phyloP scores from a whole-genome alignment of 805 yeast species.

The Candida koratica region DNA sequence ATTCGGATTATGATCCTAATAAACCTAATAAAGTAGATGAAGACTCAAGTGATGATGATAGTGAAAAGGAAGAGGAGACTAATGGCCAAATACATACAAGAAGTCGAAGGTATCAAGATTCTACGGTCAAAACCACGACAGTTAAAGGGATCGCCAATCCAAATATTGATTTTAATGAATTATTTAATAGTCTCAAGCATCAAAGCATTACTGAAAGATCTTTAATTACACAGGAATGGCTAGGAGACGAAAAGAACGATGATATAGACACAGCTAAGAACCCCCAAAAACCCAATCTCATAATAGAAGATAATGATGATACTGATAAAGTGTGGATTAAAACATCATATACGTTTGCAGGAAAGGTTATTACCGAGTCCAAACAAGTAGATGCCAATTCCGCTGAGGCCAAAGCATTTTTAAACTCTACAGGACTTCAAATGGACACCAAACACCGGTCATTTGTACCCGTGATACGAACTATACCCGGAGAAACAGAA shows the following conservation, averaged over 20 bases:
- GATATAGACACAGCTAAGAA: conserved; percentile 5
- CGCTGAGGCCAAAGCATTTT: conserved; percentile 83
- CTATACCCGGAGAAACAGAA: conserved; percentile 27
- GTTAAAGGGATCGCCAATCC: conserved; percentile 11
- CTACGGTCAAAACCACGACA: background rate
- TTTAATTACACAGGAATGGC: conserved; percentile 3
- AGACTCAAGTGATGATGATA: conserved; percentile 31
- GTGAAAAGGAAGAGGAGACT: conserved; percentile 21
- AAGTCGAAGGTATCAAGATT: conserved; percentile 50
- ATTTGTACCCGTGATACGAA: conserved; percentile 33
- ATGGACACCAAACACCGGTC: conserved; percentile 19
- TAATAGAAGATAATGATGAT: conserved; percentile 9
- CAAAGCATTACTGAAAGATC: conserved; percentile 15
- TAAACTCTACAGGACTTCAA: conserved; percentile 46
- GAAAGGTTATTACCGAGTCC: conserved; percentile 71
- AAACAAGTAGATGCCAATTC: conserved; percentile 73
- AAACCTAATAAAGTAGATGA: conserved; percentile 18
- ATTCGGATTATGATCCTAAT: conserved; percentile 31
- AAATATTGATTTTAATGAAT: conserved; percentile 28
- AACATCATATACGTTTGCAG: conserved; percentile 85
- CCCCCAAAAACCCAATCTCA: conserved; percentile 1
- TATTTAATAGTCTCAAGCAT: conserved; percentile 23
- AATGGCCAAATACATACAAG: conserved; percentile 66
- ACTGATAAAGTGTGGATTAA: conserved; percentile 65
- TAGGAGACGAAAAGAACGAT: conserved; percentile 7